A percentile compares a stretch with the other conserved stretches of the same genome.
phyloP scores from a whole-genome alignment of 1,284 basidiomycete species.

The Sporisorium reilianum region DNA sequence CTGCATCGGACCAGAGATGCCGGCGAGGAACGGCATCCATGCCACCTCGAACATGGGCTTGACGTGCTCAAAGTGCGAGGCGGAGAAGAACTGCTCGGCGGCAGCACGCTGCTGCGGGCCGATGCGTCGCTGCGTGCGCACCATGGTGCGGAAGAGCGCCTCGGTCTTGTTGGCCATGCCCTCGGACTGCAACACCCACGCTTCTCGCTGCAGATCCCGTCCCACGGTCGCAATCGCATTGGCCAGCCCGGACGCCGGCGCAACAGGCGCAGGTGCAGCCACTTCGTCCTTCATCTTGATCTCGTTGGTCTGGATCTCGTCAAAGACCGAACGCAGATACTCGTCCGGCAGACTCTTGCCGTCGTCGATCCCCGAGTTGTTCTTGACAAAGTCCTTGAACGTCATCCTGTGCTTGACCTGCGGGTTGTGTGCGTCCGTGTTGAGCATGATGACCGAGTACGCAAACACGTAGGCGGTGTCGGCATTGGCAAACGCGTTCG shows the following conservation, averaged over 20 bases:
- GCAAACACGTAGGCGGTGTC: conserved; percentile 69
- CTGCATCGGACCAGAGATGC: conserved; percentile 67
- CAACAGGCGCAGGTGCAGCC: conserved; percentile 25
- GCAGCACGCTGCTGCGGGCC: conserved; percentile 61
- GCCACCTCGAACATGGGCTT: conserved; percentile 69
- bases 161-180: conserved; percentile 69
- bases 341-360: conserved; percentile 66
- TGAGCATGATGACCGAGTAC: conserved; percentile 70
- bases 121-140: conserved; percentile 64
- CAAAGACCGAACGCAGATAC: conserved; percentile 61
- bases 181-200: conserved; percentile 67
- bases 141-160: conserved; percentile 69
- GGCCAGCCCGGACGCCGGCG: conserved; percentile 57
- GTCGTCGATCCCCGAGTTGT: conserved; percentile 69
- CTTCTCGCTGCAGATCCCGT: conserved; percentile 66
- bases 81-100: conserved; percentile 68
- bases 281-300: conserved; percentile 70
- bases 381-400: conserved; percentile 68
- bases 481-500: conserved; percentile 66
- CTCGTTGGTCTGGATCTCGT: conserved; percentile 68
- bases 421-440: conserved; percentile 68
- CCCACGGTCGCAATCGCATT: conserved; percentile 67
- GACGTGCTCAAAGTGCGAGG: conserved; percentile 69
- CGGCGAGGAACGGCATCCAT: conserved; percentile 69
- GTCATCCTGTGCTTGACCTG: conserved; percentile 69